Percentiles rank a stretch among this genome's conserved stretches.
These are phyloP conservation scores for Auricularia auricula-judae DNA, from an alignment of 768 basidiomycete genomes.

Conservation along the genomic window DNA sequence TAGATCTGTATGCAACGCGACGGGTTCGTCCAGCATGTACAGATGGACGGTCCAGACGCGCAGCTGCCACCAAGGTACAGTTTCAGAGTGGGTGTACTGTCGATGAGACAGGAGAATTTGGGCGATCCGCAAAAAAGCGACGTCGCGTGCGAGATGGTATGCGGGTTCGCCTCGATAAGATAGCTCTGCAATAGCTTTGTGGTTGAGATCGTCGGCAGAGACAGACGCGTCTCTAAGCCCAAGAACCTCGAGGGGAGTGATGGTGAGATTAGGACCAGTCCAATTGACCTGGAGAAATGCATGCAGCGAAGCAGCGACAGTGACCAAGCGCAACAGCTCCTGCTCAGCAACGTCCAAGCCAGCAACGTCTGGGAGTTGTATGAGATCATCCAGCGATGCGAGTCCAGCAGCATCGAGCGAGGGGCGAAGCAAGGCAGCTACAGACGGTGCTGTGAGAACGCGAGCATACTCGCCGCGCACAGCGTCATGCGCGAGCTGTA, in stretches of 20 bases:
- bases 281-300: conserved; percentile 91
- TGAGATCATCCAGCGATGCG: neutral
- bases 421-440: conserved; percentile 23
- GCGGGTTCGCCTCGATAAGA: conserved; percentile 87
- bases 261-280: conserved; percentile 86
- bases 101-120: conserved; percentile 48
- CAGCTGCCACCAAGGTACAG: conserved; percentile 75
- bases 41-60: conserved; percentile 59
- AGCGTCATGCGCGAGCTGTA: conserved; percentile 16
- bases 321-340: conserved; percentile 47
- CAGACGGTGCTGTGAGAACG: conserved; percentile 26
- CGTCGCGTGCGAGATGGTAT: conserved; percentile 71
- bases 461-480: conserved; percentile 23
- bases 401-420: neutral
- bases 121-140: conserved; percentile 66
- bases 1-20: conserved; percentile 35
- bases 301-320: conserved; percentile 75
- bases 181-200: conserved; percentile 60
- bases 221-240: conserved; percentile 11
- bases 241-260: conserved; percentile 18
- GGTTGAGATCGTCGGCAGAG: conserved; percentile 44
- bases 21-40: conserved; percentile 70
- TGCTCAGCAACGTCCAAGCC: conserved; percentile 18
- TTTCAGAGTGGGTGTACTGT: conserved; percentile 37
- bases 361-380: neutral